phyloP scores from a whole-genome alignment of 2,329 filamentous ascomycete species.

The Macrophomina tecta region DNA sequence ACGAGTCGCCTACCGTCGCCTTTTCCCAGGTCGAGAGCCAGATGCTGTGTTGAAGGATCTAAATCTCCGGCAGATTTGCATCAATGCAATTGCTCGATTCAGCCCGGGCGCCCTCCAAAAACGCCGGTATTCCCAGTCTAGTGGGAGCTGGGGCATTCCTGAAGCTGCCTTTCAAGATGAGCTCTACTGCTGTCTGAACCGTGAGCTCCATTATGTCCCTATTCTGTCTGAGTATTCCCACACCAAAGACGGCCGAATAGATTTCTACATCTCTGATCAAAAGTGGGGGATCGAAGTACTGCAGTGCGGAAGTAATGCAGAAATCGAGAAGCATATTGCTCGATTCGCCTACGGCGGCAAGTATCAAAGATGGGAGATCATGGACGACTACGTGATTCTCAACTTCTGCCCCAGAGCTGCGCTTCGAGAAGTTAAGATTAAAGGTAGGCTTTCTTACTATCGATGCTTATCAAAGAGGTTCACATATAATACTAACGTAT shows the following conservation, averaged over 20 bases:
- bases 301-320: neutral
- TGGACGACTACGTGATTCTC: constrained; percentile 31
- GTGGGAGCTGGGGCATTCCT: constrained; percentile 28
- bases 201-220: neutral
- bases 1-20: constrained; percentile 29
- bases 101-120: constrained; percentile 27
- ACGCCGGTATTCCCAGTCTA: constrained; percentile 17
- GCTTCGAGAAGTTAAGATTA: constrained; percentile 5
- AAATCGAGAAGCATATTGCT: neutral
- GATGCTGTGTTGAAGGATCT: constrained; percentile 26
- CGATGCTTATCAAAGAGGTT: neutral
- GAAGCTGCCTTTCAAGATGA: constrained; percentile 26
- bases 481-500: neutral
- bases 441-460: neutral
- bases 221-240: neutral
- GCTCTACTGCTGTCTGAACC: neutral
- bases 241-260: neutral
- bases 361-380: neutral
- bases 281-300: constrained; percentile 24
- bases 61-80: constrained; percentile 30
- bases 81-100: constrained; percentile 31
- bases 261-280: constrained; percentile 19
- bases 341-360: neutral
- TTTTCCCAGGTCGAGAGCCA: constrained; percentile 28
- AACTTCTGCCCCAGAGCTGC: constrained; percentile 31